These are phyloP conservation scores for Kuraishia cidri DNA, from an alignment of 805 yeast species.

Conservation along the genomic window DNA sequence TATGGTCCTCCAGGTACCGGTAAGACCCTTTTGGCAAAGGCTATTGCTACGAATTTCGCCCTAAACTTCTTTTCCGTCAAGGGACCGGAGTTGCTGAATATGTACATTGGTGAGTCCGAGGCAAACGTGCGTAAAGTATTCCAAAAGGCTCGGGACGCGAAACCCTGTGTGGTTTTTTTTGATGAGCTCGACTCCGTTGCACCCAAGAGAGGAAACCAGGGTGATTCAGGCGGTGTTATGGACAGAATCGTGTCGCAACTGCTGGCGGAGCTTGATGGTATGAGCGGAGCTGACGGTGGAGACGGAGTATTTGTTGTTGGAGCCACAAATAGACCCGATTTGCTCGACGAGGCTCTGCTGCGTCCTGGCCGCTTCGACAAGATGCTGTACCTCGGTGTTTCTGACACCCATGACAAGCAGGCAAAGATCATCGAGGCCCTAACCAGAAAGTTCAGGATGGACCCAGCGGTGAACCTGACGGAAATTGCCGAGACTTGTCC, in stretches of 20 bases:
- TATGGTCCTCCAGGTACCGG: conserved; percentile 99
- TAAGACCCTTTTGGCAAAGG: conserved; percentile 90
- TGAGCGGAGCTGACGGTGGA: conserved; percentile 72
- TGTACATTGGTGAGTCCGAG: conserved; percentile 98
- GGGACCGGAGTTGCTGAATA: conserved; percentile 92
- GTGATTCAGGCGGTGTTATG: conserved; percentile 99
- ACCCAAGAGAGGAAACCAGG: conserved; percentile 96
- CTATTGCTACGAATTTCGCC: conserved; percentile 93
- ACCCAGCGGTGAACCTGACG: conserved; percentile 47
- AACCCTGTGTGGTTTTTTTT: conserved; percentile 95
- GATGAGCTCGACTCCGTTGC: conserved; percentile 98
- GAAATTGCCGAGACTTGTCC: conserved; percentile 66
- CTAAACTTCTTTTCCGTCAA: conserved; percentile 92
- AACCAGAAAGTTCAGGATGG: conserved; percentile 71
- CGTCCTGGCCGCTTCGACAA: conserved; percentile 96
- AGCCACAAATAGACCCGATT: conserved; percentile 96
- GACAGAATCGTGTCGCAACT: conserved; percentile 95
- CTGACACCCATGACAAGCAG: conserved; percentile 88
- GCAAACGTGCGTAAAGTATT: conserved; percentile 94
- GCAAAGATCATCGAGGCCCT: conserved; percentile 78
- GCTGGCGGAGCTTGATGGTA: conserved; percentile 92
- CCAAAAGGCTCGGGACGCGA: conserved; percentile 91
- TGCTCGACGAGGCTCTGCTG: conserved; percentile 85
- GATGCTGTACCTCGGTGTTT: conserved; percentile 86
- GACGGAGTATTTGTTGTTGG: conserved; percentile 97